Evolutionary conservation across 2,329 filamentous ascomycete species (phyloP).

Genomic region (Ilyonectria mors-panacis): DNA sequence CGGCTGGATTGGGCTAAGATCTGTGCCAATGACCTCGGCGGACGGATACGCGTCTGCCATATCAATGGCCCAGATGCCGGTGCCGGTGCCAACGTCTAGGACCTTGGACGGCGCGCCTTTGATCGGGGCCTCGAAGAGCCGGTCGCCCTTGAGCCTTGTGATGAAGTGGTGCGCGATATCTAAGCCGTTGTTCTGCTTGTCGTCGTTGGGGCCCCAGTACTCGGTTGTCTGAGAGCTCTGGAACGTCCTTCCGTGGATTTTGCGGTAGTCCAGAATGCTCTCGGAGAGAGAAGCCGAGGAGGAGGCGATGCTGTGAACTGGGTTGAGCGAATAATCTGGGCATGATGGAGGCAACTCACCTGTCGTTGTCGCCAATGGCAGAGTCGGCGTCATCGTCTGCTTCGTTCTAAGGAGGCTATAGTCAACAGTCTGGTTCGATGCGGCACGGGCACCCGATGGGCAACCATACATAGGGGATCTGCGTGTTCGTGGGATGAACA

Average conservation of each 20-base stretch:
- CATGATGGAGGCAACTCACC: conserved; percentile 2
- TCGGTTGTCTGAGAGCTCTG: conserved; percentile 14
- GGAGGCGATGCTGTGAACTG: neutral
- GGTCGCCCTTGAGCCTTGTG: conserved; percentile 1
- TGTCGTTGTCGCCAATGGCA: conserved; percentile 18
- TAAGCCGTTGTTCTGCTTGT: conserved; percentile 11
- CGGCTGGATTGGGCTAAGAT: conserved; percentile 15
- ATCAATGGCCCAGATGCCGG: conserved; percentile 26
- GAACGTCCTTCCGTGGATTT: conserved; percentile 18
- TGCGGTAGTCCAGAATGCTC: conserved; percentile 22
- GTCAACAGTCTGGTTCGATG: conserved; percentile 3
- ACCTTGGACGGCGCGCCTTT: conserved; percentile 2
- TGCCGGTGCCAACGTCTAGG: conserved; percentile 22
- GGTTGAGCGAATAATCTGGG: neutral
- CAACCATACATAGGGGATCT: conserved; percentile 24
- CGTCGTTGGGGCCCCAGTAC: conserved; percentile 23
- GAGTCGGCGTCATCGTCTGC: conserved; percentile 15
- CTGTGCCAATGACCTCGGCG: conserved; percentile 14
- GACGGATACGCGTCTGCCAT: conserved; percentile 4
- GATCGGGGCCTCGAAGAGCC: conserved; percentile 15
- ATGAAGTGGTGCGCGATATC: conserved; percentile 21
- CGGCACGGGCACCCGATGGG: neutral
- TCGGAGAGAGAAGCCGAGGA: conserved; percentile 12
- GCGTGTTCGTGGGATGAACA: conserved; percentile 15
- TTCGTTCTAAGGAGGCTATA: conserved; percentile 2